phyloP scores from a whole-genome alignment of 2,329 filamentous ascomycete species.

The Pseudogymnoascus sp. region DNA sequence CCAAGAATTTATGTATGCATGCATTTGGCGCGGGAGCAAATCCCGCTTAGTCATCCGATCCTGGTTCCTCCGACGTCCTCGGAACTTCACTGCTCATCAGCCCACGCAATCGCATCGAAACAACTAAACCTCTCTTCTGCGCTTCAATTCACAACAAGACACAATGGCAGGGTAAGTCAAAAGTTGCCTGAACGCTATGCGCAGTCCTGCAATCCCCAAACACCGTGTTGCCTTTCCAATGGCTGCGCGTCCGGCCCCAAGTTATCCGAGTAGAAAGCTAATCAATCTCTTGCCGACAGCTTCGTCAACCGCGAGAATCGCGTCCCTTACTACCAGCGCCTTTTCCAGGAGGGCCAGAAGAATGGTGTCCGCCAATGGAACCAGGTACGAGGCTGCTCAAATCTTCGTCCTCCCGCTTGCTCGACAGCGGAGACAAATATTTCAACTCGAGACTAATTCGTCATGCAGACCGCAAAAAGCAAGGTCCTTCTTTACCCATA shows the following conservation, averaged over 20 bases:
- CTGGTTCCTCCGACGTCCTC: background rate
- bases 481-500: conserved; percentile 59
- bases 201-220: background rate
- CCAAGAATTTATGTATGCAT: conserved; percentile 6
- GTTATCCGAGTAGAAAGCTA: conserved; percentile 16
- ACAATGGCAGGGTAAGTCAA: conserved; percentile 28
- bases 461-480: conserved; percentile 53
- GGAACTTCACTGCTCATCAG: conserved; percentile 10
- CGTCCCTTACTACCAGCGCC: conserved; percentile 65
- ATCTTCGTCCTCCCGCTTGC: background rate
- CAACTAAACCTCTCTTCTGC: conserved; percentile 10
- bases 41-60: conserved; percentile 1
- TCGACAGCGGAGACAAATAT: conserved; percentile 8
- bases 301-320: conserved; percentile 66
- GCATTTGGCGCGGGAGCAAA: background rate
- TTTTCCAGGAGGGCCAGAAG: conserved; percentile 67
- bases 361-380: conserved; percentile 63
- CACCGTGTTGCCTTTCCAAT: background rate
- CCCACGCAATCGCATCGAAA: conserved; percentile 10
- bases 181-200: conserved; percentile 2
- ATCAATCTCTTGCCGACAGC: conserved; percentile 21
- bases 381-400: conserved; percentile 52
- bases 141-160: conserved; percentile 15
- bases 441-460: conserved; percentile 10
- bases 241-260: conserved; percentile 1